Conservation (phyloP, 352 stramenopile species). For the Peronospora belbahrii region DNA sequence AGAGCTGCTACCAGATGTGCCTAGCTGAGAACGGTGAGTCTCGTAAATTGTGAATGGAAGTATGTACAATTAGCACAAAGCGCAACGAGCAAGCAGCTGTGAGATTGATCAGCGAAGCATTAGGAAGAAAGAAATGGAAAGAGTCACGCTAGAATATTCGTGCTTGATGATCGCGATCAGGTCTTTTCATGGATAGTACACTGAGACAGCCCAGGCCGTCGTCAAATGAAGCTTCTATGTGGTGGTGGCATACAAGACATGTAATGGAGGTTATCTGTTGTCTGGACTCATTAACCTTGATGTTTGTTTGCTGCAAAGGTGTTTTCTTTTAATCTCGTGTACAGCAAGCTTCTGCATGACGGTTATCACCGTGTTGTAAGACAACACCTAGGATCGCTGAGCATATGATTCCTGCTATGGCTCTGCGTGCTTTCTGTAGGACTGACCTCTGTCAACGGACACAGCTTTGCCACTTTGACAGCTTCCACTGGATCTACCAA, state of each 20-base stretch:
- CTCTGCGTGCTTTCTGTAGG: conserved; percentile 45
- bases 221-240: conserved; percentile 57
- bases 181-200: neutral
- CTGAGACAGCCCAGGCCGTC: conserved; percentile 25
- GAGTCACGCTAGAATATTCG: conserved; percentile 7
- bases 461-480: conserved; percentile 52
- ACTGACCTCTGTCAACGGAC: conserved; percentile 56
- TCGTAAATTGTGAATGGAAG: conserved; percentile 7
- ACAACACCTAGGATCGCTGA: conserved; percentile 76
- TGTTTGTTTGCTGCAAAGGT: conserved; percentile 8
- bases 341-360: conserved; percentile 32
- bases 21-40: conserved; percentile 19
- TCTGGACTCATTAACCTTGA: conserved; percentile 21
- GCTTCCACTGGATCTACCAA: conserved; percentile 36
- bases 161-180: neutral
- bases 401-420: conserved; percentile 62
- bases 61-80: conserved; percentile 18
- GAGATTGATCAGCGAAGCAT: conserved; percentile 4
- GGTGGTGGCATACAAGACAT: conserved; percentile 27
- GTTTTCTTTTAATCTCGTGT: conserved; percentile 2
- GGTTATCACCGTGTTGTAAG: conserved; percentile 55
- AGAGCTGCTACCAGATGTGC: conserved; percentile 74
- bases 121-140: conserved; percentile 19
- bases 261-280: conserved; percentile 58
- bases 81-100: neutral